These are phyloP conservation scores for Crucibulum cyathiforme DNA, from an alignment of 1,284 basidiomycete species.

Conservation along the genomic window DNA sequence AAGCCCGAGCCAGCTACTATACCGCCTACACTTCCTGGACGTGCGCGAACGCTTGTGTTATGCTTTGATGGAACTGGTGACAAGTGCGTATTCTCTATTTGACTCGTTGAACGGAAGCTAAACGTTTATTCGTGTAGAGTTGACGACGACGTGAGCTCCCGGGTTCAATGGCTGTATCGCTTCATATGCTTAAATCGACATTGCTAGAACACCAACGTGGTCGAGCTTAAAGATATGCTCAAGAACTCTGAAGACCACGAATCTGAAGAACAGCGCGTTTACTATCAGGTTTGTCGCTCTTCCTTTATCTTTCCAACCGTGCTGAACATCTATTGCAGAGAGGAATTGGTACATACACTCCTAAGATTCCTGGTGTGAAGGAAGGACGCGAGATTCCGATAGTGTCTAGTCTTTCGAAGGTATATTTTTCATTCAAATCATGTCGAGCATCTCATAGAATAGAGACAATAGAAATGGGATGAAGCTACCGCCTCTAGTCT, in stretches of 20 bases:
- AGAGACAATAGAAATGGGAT: neutral
- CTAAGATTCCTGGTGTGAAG: no score
- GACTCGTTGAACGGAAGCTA: neutral
- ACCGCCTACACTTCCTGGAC: no score
- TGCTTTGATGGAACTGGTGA: constrained; percentile 36
- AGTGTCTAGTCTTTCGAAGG: neutral
- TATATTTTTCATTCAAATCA: neutral
- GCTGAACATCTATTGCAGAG: no score
- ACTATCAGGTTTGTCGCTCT: neutral
- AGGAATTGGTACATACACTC: no score
- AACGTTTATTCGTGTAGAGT: neutral
- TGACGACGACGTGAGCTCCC: neutral
- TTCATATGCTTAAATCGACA: neutral
- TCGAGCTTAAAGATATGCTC: neutral
- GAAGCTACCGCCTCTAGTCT: neutral
- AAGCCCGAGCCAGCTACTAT: no score
- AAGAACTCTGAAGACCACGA: neutral
- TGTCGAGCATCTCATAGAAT: neutral
- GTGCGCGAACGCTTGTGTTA: neutral
- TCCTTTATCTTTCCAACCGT: no score
- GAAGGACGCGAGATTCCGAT: neutral
- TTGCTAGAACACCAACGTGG: neutral
- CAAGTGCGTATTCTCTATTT: constrained; percentile 23
- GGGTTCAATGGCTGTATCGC: neutral
- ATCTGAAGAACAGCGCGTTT: neutral